Evolutionary conservation across 805 yeast species (phyloP).

Genomic region (Candida silvicultrix): DNA sequence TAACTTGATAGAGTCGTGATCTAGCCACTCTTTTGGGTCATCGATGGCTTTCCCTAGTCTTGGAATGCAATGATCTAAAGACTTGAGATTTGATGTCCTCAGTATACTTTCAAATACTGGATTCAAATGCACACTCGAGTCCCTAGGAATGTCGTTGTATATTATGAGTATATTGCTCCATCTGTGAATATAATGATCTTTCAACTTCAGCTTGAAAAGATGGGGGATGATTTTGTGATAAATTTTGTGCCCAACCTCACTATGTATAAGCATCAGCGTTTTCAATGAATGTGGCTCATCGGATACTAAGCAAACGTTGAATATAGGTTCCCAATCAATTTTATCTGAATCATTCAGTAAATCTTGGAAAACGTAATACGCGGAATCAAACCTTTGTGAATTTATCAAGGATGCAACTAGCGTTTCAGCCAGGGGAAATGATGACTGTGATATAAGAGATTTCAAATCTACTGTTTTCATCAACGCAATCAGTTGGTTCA

Average conservation of each 20-base stretch:
- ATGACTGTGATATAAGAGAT: neutral
- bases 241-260: neutral
- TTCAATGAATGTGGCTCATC: constrained; percentile 3
- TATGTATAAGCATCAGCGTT: constrained; percentile 7
- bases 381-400: constrained; percentile 10
- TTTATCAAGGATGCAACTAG: constrained; percentile 11
- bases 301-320: constrained; percentile 7
- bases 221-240: constrained; percentile 7
- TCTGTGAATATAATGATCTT: constrained; percentile 4
- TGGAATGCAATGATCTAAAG: constrained; percentile 11
- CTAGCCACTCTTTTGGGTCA: constrained; percentile 8
- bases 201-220: constrained; percentile 4
- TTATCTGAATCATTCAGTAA: neutral
- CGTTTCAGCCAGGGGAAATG: constrained; percentile 1
- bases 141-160: constrained; percentile 11
- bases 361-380: constrained; percentile 4
- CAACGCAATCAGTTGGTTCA: neutral
- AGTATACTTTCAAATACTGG: constrained; percentile 10
- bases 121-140: constrained; percentile 10
- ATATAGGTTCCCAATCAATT: constrained; percentile 11
- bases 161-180: constrained; percentile 13
- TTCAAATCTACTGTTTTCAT: neutral
- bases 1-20: constrained; percentile 6
- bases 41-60: constrained; percentile 1
- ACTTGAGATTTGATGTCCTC: constrained; percentile 5